Conservation (phyloP, 1,284 basidiomycete species). For the Phellopilus nigrolimitatus region DNA sequence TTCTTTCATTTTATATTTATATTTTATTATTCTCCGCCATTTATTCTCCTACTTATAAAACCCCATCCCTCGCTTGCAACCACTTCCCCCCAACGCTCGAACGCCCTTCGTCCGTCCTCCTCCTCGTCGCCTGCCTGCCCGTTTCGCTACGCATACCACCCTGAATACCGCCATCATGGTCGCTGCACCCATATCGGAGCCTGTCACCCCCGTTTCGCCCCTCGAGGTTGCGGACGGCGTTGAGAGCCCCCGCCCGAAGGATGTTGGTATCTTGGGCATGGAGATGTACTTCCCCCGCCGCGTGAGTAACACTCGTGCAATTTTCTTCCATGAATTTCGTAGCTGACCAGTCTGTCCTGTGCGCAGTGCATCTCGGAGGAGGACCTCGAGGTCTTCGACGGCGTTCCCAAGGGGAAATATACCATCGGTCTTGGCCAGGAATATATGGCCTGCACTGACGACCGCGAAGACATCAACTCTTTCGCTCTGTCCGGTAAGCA, state of each 20-base stretch:
- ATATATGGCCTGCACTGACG: constrained; percentile 97
- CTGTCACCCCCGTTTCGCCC: constrained; percentile 20
- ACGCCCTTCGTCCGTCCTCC: neutral
- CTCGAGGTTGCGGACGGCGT: constrained; percentile 19
- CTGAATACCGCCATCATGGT: constrained; percentile 14
- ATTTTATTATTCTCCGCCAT: constrained; percentile 6
- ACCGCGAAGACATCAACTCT: constrained; percentile 98
- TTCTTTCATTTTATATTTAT: neutral
- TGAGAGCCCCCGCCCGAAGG: constrained; percentile 62
- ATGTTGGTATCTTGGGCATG: constrained; percentile 89
- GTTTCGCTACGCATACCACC: neutral
- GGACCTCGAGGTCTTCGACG: constrained; percentile 93
- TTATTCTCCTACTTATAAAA: neutral
- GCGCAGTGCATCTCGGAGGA: constrained; percentile 88
- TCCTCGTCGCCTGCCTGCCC: neutral
- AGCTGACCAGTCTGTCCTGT: constrained; percentile 17
- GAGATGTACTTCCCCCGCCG: constrained; percentile 94
- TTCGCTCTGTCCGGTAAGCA: constrained; percentile 87
- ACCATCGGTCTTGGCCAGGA: constrained; percentile 98
- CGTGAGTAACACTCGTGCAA: constrained; percentile 44
- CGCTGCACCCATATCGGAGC: constrained; percentile 19
- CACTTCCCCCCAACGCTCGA: constrained; percentile 5
- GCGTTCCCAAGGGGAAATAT: constrained; percentile 95
- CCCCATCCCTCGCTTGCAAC: neutral
- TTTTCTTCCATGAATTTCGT: constrained; percentile 26